A percentile compares a stretch with the other conserved stretches of the same genome.
Evolutionary conservation across 2,329 filamentous ascomycete genomes (phyloP).

Genomic region (Diaporthe ampelina): DNA sequence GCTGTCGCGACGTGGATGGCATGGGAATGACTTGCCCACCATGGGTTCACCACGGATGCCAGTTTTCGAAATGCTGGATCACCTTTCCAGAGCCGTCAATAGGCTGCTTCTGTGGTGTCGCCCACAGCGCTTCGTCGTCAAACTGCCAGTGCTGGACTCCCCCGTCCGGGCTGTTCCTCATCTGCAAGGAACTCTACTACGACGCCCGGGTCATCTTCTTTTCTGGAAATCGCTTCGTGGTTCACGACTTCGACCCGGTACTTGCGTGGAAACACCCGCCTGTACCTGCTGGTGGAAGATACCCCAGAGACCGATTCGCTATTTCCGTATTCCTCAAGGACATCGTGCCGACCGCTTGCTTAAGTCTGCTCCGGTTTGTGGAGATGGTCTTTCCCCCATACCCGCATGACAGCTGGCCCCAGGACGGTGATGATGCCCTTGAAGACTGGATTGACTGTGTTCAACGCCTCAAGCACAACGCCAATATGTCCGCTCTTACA

Average conservation of each 20-base stretch:
- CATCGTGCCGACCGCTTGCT: neutral
- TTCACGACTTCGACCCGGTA: neutral
- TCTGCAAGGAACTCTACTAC: constrained; percentile 31
- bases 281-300: neutral
- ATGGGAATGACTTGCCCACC: neutral
- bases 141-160: constrained; percentile 42
- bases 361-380: constrained; percentile 3
- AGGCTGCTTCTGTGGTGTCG: constrained; percentile 40
- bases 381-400: constrained; percentile 12
- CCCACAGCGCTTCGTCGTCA: constrained; percentile 40
- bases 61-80: constrained; percentile 28
- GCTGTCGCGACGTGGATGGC: neutral
- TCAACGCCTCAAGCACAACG: neutral
- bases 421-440: neutral
- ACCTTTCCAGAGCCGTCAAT: neutral
- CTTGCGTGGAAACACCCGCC: neutral
- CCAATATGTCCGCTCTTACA: neutral
- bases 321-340: neutral
- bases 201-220: constrained; percentile 40
- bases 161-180: constrained; percentile 41
- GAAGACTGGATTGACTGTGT: neutral
- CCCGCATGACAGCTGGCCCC: neutral
- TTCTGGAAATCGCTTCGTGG: constrained; percentile 41
- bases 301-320: neutral
- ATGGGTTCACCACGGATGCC: constrained; percentile 16